A percentile compares a stretch with the other conserved stretches of the same genome.
Evolutionary conservation across 768 basidiomycete genomes (phyloP).

Genomic region (Dictyophora rubrovolvata): DNA sequence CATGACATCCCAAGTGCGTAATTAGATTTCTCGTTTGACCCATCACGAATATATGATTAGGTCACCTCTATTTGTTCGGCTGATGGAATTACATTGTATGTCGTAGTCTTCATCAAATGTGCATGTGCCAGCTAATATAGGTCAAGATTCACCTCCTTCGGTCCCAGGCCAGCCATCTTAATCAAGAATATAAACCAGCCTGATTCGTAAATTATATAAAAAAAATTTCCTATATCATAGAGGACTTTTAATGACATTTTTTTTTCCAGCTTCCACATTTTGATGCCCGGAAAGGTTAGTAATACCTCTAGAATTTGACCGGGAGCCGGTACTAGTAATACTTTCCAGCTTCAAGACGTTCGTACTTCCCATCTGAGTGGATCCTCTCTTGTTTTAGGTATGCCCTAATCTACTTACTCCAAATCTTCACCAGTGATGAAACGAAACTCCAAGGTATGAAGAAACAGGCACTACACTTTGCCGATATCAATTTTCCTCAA

Average conservation of each 20-base stretch:
- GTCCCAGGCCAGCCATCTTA: slow-evolving; percentile 40
- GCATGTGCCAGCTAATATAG: not conserved
- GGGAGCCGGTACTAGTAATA: not conserved
- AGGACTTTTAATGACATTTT: slow-evolving; percentile 10
- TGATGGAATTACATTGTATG: not conserved
- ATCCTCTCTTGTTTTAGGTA: slow-evolving; percentile 45
- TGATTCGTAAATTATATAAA: slow-evolving; percentile 24
- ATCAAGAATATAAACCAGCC: slow-evolving; percentile 32
- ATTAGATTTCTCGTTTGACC: not conserved
- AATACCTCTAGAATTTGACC: not conserved
- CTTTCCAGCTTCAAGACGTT: slow-evolving; percentile 37
- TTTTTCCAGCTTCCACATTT: slow-evolving; percentile 10
- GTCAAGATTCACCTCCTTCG: slow-evolving; percentile 34
- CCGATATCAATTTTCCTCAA: slow-evolving; percentile 34
- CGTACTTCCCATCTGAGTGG: slow-evolving; percentile 44
- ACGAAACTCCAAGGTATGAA: slow-evolving; percentile 35
- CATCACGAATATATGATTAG: not conserved
- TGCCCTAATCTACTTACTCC: not conserved
- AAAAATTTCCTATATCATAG: not conserved
- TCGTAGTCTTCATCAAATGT: not conserved
- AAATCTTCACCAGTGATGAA: slow-evolving; percentile 5
- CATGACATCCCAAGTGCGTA: not conserved
- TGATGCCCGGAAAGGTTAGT: slow-evolving; percentile 17
- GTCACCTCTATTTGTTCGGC: slow-evolving; percentile 2
- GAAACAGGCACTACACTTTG: slow-evolving; percentile 39